Percentiles rank a stretch among this genome's conserved stretches.
Conservation (phyloP, 768 basidiomycete species). For the Leucocoprinus birnbaumii region DNA sequence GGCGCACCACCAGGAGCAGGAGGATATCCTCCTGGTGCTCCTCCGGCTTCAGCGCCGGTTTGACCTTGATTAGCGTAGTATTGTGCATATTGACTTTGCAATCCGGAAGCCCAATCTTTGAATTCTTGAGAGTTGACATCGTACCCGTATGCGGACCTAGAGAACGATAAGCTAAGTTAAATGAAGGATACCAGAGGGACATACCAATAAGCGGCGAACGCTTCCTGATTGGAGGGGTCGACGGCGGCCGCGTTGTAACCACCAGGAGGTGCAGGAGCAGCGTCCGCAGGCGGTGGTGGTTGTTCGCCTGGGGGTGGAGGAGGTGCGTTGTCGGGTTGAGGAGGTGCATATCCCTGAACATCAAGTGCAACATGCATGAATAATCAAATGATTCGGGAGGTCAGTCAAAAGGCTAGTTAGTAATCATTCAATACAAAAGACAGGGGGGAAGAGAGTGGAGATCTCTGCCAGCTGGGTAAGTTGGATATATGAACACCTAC, state of each 20-base stretch:
- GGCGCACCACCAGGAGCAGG: slow-evolving; percentile 4
- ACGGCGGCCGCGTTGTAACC: slow-evolving; percentile 34
- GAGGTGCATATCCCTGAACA: slow-evolving; percentile 37
- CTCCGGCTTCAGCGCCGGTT: background rate
- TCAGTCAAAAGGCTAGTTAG: background rate
- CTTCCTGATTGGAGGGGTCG: slow-evolving; percentile 26
- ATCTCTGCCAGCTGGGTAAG: background rate
- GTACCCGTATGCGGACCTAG: slow-evolving; percentile 75
- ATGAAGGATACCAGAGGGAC: slow-evolving; percentile 19
- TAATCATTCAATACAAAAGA: background rate
- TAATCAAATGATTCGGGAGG: background rate
- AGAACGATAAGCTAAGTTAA: background rate
- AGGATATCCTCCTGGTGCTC: background rate
- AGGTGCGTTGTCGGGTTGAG: slow-evolving; percentile 40
- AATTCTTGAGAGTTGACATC: slow-evolving; percentile 75
- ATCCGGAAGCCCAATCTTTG: slow-evolving; percentile 68
- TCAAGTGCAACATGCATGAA: slow-evolving; percentile 28
- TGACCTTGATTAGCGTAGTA: slow-evolving; percentile 38
- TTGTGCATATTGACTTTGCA: slow-evolving; percentile 61
- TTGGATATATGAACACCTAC: slow-evolving; percentile 32
- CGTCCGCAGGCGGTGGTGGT: slow-evolving; percentile 34
- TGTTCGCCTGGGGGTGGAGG: slow-evolving; percentile 46
- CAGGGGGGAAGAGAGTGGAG: background rate
- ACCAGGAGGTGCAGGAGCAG: slow-evolving; percentile 45
- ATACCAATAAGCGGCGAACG: slow-evolving; percentile 51